A percentile compares a stretch with the other conserved stretches of the same genome.
Evolutionary conservation across 495 filamentous ascomycete species (phyloP).

Genomic region (Entonaema liquescens): DNA sequence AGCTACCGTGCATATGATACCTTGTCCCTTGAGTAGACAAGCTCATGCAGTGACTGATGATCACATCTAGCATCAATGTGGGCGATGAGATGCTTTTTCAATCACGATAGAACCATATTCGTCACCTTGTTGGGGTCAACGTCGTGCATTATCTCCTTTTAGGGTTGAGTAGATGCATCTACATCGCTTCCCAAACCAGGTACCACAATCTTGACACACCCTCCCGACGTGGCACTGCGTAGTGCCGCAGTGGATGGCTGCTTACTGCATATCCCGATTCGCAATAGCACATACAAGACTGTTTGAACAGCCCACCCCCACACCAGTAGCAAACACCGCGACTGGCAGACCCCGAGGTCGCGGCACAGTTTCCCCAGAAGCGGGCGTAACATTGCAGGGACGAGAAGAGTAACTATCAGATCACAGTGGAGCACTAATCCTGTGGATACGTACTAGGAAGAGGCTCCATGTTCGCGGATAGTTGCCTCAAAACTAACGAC

Average conservation of each 20-base stretch:
- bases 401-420: constrained; percentile 21
- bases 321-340: constrained; percentile 40
- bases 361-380: constrained; percentile 38
- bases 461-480: constrained; percentile 46
- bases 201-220: constrained; percentile 16
- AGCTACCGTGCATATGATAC: constrained; percentile 22
- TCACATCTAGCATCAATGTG: constrained; percentile 14
- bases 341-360: constrained; percentile 37
- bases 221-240: constrained; percentile 31
- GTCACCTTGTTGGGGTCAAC: neutral
- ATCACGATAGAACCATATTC: constrained; percentile 8
- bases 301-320: constrained; percentile 23
- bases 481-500: constrained; percentile 35
- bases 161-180: constrained; percentile 7
- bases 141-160: constrained; percentile 12
- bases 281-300: constrained; percentile 31
- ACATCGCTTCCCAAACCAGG: constrained; percentile 28
- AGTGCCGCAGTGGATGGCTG: constrained; percentile 37
- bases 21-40: constrained; percentile 6
- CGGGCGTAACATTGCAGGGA: constrained; percentile 40
- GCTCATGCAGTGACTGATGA: constrained; percentile 14
- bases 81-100: constrained; percentile 6
- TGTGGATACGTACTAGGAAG: constrained; percentile 27
- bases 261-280: constrained; percentile 40
- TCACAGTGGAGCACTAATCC: constrained; percentile 18